These are phyloP conservation scores for Leccinum variicolor DNA, from an alignment of 768 basidiomycete species.

Conservation along the genomic window DNA sequence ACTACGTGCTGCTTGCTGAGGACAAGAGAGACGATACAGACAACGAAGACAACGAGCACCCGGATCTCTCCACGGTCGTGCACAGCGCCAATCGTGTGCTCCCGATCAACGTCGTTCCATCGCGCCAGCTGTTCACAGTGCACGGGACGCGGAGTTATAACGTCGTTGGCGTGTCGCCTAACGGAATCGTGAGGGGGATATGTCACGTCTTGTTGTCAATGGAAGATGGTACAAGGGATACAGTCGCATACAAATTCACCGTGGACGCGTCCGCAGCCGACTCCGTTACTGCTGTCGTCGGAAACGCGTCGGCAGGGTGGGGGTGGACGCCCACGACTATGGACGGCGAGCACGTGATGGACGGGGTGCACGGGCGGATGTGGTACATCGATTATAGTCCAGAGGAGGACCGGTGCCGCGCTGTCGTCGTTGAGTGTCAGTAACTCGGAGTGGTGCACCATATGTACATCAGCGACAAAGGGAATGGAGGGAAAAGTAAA, in stretches of 20 bases:
- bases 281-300: conserved; percentile 3
- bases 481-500: too few relatives aligned
- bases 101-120: conserved; percentile 1
- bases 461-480: too few relatives aligned
- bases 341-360: neutral
- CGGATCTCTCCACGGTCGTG: neutral
- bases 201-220: neutral
- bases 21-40: neutral
- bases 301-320: conserved; percentile 11
- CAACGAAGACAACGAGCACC: neutral
- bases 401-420: too few relatives aligned
- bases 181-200: conserved; percentile 14
- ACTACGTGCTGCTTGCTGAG: conserved; percentile 7
- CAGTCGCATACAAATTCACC: conserved; percentile 8
- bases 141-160: conserved; percentile 4
- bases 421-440: too few relatives aligned
- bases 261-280: conserved; percentile 14
- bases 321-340: neutral
- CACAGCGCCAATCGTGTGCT: conserved; percentile 2
- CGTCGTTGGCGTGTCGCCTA: conserved; percentile 10
- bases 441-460: neutral
- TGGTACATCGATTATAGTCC: neutral
- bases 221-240: neutral
- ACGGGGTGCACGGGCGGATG: conserved; percentile 10
- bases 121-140: conserved; percentile 10